Conservation (phyloP, 176 grass and related monocot species). For the Triticum aestivum region IWGSC_CS_RefSeq_v2.1 NC_057814.1:58706829-58707328, state of each 20-base stretch:
- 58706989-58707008: constrained; percentile 58
- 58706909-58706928: constrained; percentile 67
- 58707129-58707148: constrained; percentile 29
- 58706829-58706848: neutral
- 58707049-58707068: neutral
- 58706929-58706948: constrained; percentile 77
- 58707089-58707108: constrained; percentile 43
- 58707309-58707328: too few relatives aligned
- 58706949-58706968: constrained; percentile 54
- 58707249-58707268: neutral
- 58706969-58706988: neutral
- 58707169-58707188: too few relatives aligned
- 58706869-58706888: neutral
- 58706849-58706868: neutral
- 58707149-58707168: neutral
- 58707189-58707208: neutral
- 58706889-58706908: neutral
- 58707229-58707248: neutral
- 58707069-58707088: neutral
- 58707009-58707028: constrained; percentile 40
- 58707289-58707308: too few relatives aligned
- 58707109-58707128: constrained; percentile 37
- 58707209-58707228: neutral
- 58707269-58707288: too few relatives aligned
- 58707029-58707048: neutral